These are phyloP conservation scores for Alternaria sp. DNA, from an alignment of 2,329 filamentous ascomycete genomes.

Conservation along the genomic window DNA sequence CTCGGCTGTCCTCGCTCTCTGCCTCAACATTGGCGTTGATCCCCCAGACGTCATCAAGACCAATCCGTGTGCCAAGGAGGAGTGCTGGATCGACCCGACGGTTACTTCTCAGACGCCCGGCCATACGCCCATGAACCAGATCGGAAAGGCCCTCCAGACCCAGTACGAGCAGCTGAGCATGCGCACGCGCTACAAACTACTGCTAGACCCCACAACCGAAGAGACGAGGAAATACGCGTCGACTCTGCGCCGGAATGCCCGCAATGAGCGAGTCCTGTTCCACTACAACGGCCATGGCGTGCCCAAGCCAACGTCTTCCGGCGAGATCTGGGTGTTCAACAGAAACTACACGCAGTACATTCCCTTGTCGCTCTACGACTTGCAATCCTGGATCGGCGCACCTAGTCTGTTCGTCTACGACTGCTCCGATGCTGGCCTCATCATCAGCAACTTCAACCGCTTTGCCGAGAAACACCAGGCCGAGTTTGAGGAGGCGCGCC, in stretches of 20 bases:
- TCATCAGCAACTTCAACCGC: conserved; percentile 90
- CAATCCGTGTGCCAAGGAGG: conserved; percentile 87
- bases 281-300: conserved; percentile 99
- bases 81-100: conserved; percentile 96
- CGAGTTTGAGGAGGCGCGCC: conserved; percentile 78
- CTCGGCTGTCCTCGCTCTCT: conserved; percentile 90
- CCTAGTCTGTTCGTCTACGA: conserved; percentile 98
- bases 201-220: conserved; percentile 93
- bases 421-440: conserved; percentile 94
- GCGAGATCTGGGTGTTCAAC: conserved; percentile 99
- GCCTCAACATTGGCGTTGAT: conserved; percentile 96
- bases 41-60: conserved; percentile 97
- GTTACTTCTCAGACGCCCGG: conserved; percentile 72
- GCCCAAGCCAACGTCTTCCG: conserved; percentile 90
- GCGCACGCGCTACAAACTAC: conserved; percentile 95
- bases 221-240: conserved; percentile 97
- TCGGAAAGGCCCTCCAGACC: conserved; percentile 92
- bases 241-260: conserved; percentile 86
- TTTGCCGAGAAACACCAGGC: conserved; percentile 95
- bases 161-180: conserved; percentile 97
- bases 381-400: conserved; percentile 94
- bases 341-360: conserved; percentile 99
- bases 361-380: conserved; percentile 90
- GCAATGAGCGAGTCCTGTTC: conserved; percentile 94
- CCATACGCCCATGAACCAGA: conserved; percentile 86